These are phyloP conservation scores for Scytalidium lignicola DNA, from an alignment of 2,329 filamentous ascomycete species.

Conservation along the genomic window DNA sequence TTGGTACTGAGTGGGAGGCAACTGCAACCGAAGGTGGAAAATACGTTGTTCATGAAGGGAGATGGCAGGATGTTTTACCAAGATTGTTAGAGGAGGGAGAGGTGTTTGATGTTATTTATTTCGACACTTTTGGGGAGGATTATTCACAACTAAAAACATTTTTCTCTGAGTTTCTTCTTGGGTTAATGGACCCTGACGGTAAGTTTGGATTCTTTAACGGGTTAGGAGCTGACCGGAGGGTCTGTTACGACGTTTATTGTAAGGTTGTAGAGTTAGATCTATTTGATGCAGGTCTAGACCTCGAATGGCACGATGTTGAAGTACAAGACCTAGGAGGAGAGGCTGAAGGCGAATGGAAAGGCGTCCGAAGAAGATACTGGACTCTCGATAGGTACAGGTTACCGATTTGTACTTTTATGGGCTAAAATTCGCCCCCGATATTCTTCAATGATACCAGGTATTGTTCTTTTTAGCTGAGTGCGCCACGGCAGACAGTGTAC, in stretches of 20 bases:
- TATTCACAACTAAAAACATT: slow-evolving; percentile 81
- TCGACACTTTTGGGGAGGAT: slow-evolving; percentile 95
- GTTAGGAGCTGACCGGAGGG: slow-evolving; percentile 82
- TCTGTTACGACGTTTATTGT: slow-evolving; percentile 95
- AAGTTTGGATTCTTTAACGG: slow-evolving; percentile 88
- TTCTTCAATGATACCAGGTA: background rate
- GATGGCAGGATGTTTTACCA: slow-evolving; percentile 78
- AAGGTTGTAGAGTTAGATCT: slow-evolving; percentile 89
- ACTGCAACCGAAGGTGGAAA: slow-evolving; percentile 57
- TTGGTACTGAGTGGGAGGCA: slow-evolving; percentile 51
- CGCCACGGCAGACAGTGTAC: no score
- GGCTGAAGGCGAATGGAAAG: slow-evolving; percentile 76
- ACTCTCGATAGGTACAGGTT: slow-evolving; percentile 72
- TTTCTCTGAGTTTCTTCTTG: slow-evolving; percentile 82
- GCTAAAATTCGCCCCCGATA: slow-evolving; percentile 6
- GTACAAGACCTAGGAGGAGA: slow-evolving; percentile 60
- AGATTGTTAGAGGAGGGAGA: slow-evolving; percentile 62
- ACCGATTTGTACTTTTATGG: slow-evolving; percentile 68
- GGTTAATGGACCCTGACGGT: slow-evolving; percentile 65
- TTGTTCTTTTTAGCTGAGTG: background rate
- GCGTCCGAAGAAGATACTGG: slow-evolving; percentile 87
- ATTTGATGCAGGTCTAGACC: slow-evolving; percentile 81
- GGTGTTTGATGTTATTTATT: slow-evolving; percentile 85
- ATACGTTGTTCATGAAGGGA: slow-evolving; percentile 66
- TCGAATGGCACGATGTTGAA: slow-evolving; percentile 75